Base-by-base conservation (phyloP, 2,329 filamentous ascomycete genomes). In the Ascocoryne sarcoides region DNA sequence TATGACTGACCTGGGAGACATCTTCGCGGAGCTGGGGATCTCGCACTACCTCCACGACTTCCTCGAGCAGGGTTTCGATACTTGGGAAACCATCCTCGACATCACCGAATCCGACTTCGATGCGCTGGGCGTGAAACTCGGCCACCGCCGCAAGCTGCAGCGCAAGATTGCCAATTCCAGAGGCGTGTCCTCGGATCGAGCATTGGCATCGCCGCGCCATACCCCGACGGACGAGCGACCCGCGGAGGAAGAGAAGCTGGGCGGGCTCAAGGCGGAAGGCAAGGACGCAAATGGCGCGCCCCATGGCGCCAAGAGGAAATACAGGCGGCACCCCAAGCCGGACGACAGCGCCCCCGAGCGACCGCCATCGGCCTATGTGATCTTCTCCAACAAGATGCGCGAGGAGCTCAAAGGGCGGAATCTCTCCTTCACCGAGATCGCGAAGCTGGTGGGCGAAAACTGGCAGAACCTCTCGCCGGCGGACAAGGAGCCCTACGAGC, bases 131-230 rank as follows among this genome's bases (percentile, higher is more conserved):
- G 83, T 92, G 39, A 89, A 89, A 59, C 71, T 89, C 42, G 85
- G 85, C 17, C 84, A 92, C 61, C 73, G 85, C 58, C 75, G 85
- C 82, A 87, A 86, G 71, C 69, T 92, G n/a, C 85, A 92, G 65
- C 71, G 84, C 46, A 81, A 82, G 37, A 90, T 92, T 56, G 83
- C 83, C 45, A 83, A 86, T 53, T 77, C 75, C 15, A 70, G 82
- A 58, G 80, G 82, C 15, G 61, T 81, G 52, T 60, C 56, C 57
- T 60, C 53, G 50, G 57, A 53, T 47, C 42, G 55, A 52, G 57
- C 57, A 12, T 40, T 58, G 55, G 61, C 34, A 30, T 65, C 47
- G 48, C 60, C 46, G 44, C 52, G 43, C 47, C 10, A 66, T 63
- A 32, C 71, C 66, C 60, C 66, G n/a, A 69, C 64, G 19, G 79